A percentile compares a stretch with the other conserved stretches of the same genome.
Evolutionary conservation across 1,284 basidiomycete genomes (phyloP).

Genomic region (Cryptococcus amylolentus): DNA sequence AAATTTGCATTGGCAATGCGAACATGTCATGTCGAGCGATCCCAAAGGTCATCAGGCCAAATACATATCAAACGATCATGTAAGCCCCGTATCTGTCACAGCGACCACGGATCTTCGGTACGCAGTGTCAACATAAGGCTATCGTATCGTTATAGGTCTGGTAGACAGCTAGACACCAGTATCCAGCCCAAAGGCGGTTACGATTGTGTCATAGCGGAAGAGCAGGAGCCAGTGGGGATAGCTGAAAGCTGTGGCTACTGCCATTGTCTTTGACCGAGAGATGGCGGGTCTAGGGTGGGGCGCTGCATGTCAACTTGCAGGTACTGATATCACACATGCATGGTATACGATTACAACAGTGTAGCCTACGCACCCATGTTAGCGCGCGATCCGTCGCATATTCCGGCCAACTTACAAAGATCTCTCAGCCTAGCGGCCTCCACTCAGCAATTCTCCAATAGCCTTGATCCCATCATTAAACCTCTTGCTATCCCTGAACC

Average conservation of each 20-base stretch:
- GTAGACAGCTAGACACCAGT: background rate
- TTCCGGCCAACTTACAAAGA: background rate
- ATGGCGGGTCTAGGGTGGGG: background rate
- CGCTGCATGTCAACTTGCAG: background rate
- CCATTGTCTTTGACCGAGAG: background rate
- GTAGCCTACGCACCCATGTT: background rate
- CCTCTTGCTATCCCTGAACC: constrained; percentile 29
- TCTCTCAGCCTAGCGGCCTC: constrained; percentile 10
- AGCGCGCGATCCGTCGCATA: background rate
- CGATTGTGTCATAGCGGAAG: background rate
- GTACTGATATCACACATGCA: constrained; percentile 2
- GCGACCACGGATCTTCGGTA: constrained; percentile 38
- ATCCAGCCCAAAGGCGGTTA: constrained; percentile 12
- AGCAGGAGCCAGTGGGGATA: constrained; percentile 5
- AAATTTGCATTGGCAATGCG: too few species aligned
- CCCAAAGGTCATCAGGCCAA: background rate
- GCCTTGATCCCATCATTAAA: constrained; percentile 36
- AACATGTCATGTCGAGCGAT: too few species aligned
- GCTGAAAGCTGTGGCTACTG: background rate
- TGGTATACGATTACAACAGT: constrained; percentile 3
- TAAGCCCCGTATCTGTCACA: constrained; percentile 52
- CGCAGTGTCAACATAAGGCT: constrained; percentile 43
- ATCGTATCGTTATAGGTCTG: constrained; percentile 17
- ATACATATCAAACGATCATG: constrained; percentile 15
- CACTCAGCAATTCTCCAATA: constrained; percentile 39